Evolutionary conservation across 495 filamentous ascomycete genomes (phyloP), one percentile per base, ranked within the genome.

Genomic region (Talaromyces wortmannii): DNA sequence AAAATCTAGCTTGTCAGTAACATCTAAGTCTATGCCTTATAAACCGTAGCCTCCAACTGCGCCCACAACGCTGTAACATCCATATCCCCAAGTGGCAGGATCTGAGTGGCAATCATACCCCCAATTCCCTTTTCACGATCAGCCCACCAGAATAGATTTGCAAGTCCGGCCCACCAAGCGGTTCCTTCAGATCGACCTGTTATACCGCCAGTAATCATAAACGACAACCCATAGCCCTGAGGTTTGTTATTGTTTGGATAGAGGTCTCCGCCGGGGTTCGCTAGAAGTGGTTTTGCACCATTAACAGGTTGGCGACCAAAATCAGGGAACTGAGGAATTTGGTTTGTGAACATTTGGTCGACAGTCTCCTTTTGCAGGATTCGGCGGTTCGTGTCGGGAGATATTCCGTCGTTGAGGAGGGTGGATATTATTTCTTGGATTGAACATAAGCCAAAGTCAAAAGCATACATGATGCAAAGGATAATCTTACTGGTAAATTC

Each of bases 61-160:
- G 36, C 36, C 36, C 36, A 40, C 13, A 40, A 13, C 36, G 2
- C 5, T 40, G 13, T 5, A 40, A 40, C 36, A 10, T 40, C 13
- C 36, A 40, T 18, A 52, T 33, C 62, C 13, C 45, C 75, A 65
- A 81, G 83, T 6, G 83, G 83, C 53, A 86, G 53, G 18, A 85
- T 77, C 69, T 87, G 83, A 18, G 67, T 67, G 23, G 69, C 75
- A 31, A 84, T 65, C 10, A 86, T 76, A 6, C 80, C 82, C 10
- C 69, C 83, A 53, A 86, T 68, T 3, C 82, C 82, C 43, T 74
- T 78, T 59, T 80, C 80, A 4, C 78, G 67, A 66, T 85, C 84
- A 33, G 64, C 68, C 79, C 79, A 86, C 82, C 83, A 86, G 58
- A 73, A 85, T 42, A 79, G 49, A 63, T 86, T 85, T 30, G 79